Evolutionary conservation across 73 alveolate genomes (phyloP).

Genomic region (Durusdinium trenchii): DNA sequence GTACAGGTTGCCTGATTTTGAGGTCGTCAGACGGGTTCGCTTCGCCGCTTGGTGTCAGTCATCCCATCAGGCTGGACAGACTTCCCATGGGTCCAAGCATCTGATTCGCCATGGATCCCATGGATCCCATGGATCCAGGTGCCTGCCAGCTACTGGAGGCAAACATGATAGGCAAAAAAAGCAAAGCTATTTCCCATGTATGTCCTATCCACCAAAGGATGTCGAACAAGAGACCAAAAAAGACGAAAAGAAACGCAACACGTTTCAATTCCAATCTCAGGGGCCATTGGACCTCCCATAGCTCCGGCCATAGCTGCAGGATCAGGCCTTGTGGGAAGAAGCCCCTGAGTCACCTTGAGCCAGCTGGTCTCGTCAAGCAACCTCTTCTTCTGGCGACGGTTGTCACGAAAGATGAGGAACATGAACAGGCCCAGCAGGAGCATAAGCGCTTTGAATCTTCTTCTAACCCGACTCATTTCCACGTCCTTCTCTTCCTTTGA

Average conservation of each 20-base stretch:
- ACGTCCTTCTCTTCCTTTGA: slow-evolving; percentile 65
- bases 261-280: no score
- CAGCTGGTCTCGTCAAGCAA: slow-evolving; percentile 62
- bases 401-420: slow-evolving; percentile 48
- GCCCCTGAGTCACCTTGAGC: slow-evolving; percentile 33
- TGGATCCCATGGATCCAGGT: slow-evolving; percentile 34
- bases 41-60: no score
- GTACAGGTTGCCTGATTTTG: no score
- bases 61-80: no score
- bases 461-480: slow-evolving; percentile 51
- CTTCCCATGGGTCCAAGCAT: slow-evolving; percentile 1
- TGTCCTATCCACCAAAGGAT: no score
- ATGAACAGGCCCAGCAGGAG: slow-evolving; percentile 52
- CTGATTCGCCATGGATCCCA: slow-evolving; percentile 4
- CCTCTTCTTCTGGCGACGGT: slow-evolving; percentile 69
- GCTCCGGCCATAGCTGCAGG: slow-evolving; percentile 74
- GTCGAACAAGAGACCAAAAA: no score
- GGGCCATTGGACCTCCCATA: no score
- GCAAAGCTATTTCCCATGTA: no score
- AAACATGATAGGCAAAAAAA: no score
- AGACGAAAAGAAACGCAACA: no score
- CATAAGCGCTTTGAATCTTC: slow-evolving; percentile 67
- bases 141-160: no score
- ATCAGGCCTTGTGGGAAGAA: slow-evolving; percentile 17
- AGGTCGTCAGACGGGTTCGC: no score